Evolutionary conservation across 306 rosid genomes (phyloP), one percentile per base, ranked within the genome.

Genomic region (Quercus cerris): DNA sequence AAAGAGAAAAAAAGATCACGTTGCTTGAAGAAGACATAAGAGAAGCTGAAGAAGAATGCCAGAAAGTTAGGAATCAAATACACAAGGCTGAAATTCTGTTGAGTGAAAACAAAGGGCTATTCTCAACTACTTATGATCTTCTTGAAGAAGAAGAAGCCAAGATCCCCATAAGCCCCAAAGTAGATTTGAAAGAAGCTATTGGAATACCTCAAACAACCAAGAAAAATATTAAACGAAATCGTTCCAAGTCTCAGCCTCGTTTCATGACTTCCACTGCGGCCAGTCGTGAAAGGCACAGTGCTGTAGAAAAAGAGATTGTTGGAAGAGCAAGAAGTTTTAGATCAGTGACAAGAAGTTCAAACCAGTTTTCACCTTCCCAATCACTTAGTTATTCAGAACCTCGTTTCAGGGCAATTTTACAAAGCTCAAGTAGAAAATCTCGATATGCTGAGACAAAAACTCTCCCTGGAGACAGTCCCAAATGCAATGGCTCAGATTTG

Each of bases 201-300:
- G 88, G 67, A 85, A 85, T 87, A 15, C 89, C 88, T 3, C 84
- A 76, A 84, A 79, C 80, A 77, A 73, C 86, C 3, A 85, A 84
- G 75, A 86, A 87, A 78, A 31, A 75, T 77, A 78, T 52, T 10
- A 84, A 74, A 80, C 79, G 66, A 77, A 86, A 38, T 55, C 70
- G 63, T 55, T 79, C 88, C 4, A 87, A 73, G 77, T 94, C 94
- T 15, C 71, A 80, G 88, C 99, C 97, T 71, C 94, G 95, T 80
- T 94, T 94, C 91, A 94, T 94, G 99, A 94, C 87, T 73, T 89
- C 99, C 22, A 94, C 99, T 3, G 92, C 76, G 67, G 97, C 99
- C 71, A 94, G 99, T 87, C 95, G 99, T 58, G 95, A 88, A 59
- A 93, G 97, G 80, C 83, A 90, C 76, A 85, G 86, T 73, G 85